Base-by-base conservation (phyloP, 164 flowering plant genomes). In the Liriodendron chinense region DNA sequence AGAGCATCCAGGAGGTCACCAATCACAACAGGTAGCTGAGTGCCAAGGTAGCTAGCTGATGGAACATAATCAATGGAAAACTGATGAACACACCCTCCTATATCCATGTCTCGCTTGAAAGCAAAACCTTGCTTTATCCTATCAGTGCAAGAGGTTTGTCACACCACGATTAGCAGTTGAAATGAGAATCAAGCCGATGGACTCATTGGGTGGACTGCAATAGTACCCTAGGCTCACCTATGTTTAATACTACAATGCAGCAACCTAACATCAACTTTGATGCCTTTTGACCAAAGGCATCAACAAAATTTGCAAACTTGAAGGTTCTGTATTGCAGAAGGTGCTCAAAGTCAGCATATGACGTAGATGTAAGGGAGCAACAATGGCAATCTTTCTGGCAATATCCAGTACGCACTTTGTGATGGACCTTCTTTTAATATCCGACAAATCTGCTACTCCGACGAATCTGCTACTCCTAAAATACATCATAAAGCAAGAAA, bases 401-500 rank as follows among this genome's bases (percentile, higher is more conserved):
- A 92, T 86, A 96, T 91, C 47, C 98, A 84, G 77, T 89, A 96
- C 57, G 82, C 21, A 81, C 99, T 94, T n/a, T 84, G 83, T 2
- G 92, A 80, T 9, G 87, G 69, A n/a, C n/a, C n/a, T 83, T 92
- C 97, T 77, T 85, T 88, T 28, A 92, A 87, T 34, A 92, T 78
- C 75, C 92, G 98, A 14, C 99, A 79, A 80, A 94, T 98, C 99
- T 96, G 89, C 65, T n/a, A n/a, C n/a, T n/a, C n/a, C n/a, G n/a
- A n/a, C n/a, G n/a, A n/a, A n/a, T n/a, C n/a, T n/a, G n/a, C n/a
- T n/a, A n/a, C n/a, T n/a, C n/a, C n/a, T n/a, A 78, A 76, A 12
- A 2, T n/a, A n/a, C 24, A 16, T 63, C 20, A 63, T 5, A 63
- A n/a, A 9, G 25, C 12, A 63, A 63, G 10, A 21, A 63, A 63